Evolutionary conservation across 2,329 filamentous ascomycete species (phyloP), one percentile per base, ranked within the genome.

Genomic region (Chalara sp.): DNA sequence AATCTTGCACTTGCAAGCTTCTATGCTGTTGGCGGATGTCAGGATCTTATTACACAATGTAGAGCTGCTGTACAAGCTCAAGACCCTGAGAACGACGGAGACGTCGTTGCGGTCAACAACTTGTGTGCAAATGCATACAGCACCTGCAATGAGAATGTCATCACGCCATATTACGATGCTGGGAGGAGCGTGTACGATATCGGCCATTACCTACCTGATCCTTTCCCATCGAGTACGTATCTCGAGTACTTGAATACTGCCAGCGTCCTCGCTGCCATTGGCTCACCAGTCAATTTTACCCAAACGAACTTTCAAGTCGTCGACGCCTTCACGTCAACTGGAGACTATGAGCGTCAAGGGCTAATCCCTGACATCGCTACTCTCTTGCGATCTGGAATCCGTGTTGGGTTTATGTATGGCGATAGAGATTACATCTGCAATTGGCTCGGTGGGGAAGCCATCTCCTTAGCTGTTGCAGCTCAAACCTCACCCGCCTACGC

Each of bases 371-470:
- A 80, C 50, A 71, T 87, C 11, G 81, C 83, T 48, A 68, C 73
- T 11, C 76, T 87, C 28, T 71, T 87, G 48, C 72, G 78, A 21
- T 73, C 71, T 2, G 83, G 82, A 11, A 77, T 89, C 13, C 82
- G 81, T 8, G 78, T 93, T 12, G 84, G 84, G 5, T 69, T 93
- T 53, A 76, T 90, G 50, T 88, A 92, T 63, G 79, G 80, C 30
- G 80, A 83, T 60, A 68, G 78, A 53, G 80, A 84, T 65, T 83
- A 79, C 61, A 76, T 80, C 53, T 84, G 80, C 65, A 83, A 83
- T 64, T 84, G 84, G 80, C 72, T 84, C 56, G 88, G 89, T n/a
- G 88, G 87, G 35, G 78, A 93, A 67, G 82, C 84, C 1, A 74
- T 88, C 41, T 87, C 84, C 3, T 72, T 89, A 4, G 75, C 76